Evolutionary conservation across 306 rosid species (phyloP).

Genomic region (Ziziphus jujuba): DNA sequence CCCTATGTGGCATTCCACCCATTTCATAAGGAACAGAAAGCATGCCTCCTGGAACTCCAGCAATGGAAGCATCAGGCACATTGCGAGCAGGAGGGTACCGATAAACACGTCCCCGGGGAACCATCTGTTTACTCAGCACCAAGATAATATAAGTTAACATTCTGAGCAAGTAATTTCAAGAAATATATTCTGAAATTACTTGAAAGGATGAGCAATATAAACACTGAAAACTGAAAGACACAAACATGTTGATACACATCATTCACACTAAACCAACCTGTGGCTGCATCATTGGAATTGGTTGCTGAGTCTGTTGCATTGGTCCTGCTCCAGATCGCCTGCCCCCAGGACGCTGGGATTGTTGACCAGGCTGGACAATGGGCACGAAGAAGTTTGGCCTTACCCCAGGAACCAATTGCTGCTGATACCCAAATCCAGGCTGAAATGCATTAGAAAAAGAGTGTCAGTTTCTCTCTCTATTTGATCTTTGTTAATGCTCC

Average conservation of each 20-base stretch:
- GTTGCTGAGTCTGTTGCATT: conserved; percentile 34
- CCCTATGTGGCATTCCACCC: conserved; percentile 38
- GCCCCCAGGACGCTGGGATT: conserved; percentile 37
- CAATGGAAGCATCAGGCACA: conserved; percentile 30
- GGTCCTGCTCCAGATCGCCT: conserved; percentile 34
- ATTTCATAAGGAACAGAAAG: conserved; percentile 37
- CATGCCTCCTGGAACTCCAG: conserved; percentile 44
- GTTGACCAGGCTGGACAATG: conserved; percentile 38
- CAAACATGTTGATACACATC: neutral
- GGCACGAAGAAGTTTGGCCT: conserved; percentile 48
- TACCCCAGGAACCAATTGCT: conserved; percentile 39
- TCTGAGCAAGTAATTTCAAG: neutral
- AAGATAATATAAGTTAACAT: neutral
- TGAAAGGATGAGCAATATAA: neutral
- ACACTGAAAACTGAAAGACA: neutral
- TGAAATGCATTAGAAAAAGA: conserved; percentile 5
- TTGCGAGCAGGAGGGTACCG: conserved; percentile 38
- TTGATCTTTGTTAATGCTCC: neutral
- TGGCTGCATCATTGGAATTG: conserved; percentile 33
- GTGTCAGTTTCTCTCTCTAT: neutral
- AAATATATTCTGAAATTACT: neutral
- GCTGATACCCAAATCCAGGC: conserved; percentile 44
- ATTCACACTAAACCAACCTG: conserved; percentile 21
- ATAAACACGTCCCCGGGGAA: conserved; percentile 40
- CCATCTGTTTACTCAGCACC: conserved; percentile 22